Base-by-base conservation (phyloP, 305 asterid species). In the Rubia tinctorum region DNA sequence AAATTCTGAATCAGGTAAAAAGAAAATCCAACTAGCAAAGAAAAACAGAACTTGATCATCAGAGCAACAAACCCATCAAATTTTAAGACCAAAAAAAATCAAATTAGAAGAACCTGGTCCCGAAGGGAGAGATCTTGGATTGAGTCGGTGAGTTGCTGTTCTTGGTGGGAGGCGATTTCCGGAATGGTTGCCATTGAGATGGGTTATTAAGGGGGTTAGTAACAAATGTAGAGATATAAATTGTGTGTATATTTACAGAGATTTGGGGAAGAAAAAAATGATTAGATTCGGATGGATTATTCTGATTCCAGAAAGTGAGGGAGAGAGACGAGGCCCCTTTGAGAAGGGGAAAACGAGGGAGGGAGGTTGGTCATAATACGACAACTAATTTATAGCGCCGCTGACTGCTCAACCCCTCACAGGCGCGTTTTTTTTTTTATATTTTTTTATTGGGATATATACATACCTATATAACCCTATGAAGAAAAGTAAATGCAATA, bases 181-280 rank as follows among this genome's bases (percentile, higher is more conserved):
- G 37, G 6, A 9, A 27, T 15, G 20, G 68, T 7, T 44, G 75
- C 67, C 60, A 72, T 59, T 34, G 75, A 63, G 51, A 11, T 15
- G 13, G 60, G 17, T 11, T n/a, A 53, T 13, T 20, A 34, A 11
- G 39, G n/a, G 17, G 55, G n/a, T 47, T 45, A n/a, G n/a, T n/a
- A n/a, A n/a, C n/a, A n/a, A n/a, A n/a, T n/a, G n/a, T n/a, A n/a
- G n/a, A n/a, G n/a, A n/a, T n/a, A n/a, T n/a, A n/a, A n/a, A n/a
- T n/a, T n/a, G n/a, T n/a, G n/a, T n/a, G n/a, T 68, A 47, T 14
- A 69, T 69, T 51, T 69, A 69, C 73, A 69, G n/a, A 30, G 30
- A 8, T 51, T 37, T 9, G 68, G n/a, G 20, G 37, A 23, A 45
- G 37, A 59, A 25, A 40, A 58, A 60, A 53, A n/a, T 53, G 34